Conservation (phyloP, 257 asterid genomes). For the Fraxinus americana region DNA sequence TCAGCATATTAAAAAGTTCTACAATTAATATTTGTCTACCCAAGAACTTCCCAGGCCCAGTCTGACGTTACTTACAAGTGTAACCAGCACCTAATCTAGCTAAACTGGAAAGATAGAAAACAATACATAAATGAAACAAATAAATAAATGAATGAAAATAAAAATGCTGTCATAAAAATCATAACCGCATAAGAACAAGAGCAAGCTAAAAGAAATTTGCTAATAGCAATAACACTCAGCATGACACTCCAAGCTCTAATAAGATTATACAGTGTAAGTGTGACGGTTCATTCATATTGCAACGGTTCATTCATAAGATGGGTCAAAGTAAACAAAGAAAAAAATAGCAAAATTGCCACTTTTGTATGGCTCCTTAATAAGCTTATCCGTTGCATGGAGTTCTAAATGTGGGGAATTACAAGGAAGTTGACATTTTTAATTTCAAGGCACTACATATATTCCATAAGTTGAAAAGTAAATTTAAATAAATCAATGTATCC, state of each 20-base stretch:
- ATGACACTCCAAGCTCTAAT: conserved; percentile 10
- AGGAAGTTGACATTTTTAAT: not conserved
- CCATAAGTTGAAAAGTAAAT: not conserved
- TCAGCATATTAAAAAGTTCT: conserved; percentile 12
- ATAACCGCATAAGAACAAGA: not conserved
- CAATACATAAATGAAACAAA: conserved; percentile 16
- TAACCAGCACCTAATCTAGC: not conserved
- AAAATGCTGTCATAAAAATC: conserved; percentile 3
- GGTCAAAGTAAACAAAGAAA: conserved; percentile 1
- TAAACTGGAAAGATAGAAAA: not conserved
- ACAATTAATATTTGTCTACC: not conserved
- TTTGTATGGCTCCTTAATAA: not conserved
- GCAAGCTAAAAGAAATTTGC: not conserved
- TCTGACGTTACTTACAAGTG: not conserved
- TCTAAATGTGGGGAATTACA: not conserved
- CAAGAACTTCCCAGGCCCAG: not conserved
- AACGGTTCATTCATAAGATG: not conserved
- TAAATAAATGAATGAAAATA: not conserved
- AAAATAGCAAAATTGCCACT: not conserved
- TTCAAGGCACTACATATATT: not conserved
- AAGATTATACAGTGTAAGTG: not conserved
- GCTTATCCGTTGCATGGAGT: not conserved
- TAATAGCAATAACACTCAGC: not conserved
- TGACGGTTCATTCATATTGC: not conserved
- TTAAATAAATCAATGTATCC: not conserved